Percentiles rank a stretch among this genome's conserved stretches.
Conservation (phyloP, 495 filamentous ascomycete species). For the Glutinoglossum americanum region DNA sequence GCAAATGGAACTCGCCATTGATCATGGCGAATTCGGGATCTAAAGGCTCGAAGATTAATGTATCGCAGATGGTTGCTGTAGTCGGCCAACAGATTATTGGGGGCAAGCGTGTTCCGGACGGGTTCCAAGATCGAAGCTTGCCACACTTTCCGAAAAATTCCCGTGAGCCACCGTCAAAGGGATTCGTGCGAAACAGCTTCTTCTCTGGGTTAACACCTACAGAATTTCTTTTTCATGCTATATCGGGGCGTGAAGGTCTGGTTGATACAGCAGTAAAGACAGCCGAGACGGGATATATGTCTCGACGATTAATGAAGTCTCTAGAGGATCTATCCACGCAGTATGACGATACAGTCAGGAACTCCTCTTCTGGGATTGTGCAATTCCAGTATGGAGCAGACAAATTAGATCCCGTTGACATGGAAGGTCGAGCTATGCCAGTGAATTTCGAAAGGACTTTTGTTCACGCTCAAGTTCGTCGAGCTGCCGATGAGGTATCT, state of each 20-base stretch:
- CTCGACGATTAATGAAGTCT: constrained; percentile 90
- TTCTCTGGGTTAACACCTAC: constrained; percentile 76
- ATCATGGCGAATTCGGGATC: constrained; percentile 96
- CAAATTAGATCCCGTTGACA: constrained; percentile 82
- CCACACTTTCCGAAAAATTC: constrained; percentile 92
- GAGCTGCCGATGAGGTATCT: constrained; percentile 2
- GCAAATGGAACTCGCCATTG: constrained; percentile 77
- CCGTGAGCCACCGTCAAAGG: constrained; percentile 77
- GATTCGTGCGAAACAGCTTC: constrained; percentile 94
- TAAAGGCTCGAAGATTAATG: constrained; percentile 92
- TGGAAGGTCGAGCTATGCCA: constrained; percentile 86
- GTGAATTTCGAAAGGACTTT: constrained; percentile 88
- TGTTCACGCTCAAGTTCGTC: constrained; percentile 46
- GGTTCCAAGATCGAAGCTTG: constrained; percentile 84
- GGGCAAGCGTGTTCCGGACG: constrained; percentile 79
- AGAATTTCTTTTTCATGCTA: constrained; percentile 96
- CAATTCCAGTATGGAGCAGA: constrained; percentile 97
- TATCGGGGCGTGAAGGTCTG: constrained; percentile 92
- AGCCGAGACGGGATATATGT: constrained; percentile 98
- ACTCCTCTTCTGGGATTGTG: constrained; percentile 61
- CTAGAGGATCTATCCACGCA: constrained; percentile 79
- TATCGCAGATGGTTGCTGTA: constrained; percentile 94
- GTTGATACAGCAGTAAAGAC: constrained; percentile 99
- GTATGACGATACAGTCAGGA: constrained; percentile 89
- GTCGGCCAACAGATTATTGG: constrained; percentile 97